Evolutionary conservation across 1,139 yeast genomes (phyloP).

Genomic region (Wickerhamomyces sp.): DNA sequence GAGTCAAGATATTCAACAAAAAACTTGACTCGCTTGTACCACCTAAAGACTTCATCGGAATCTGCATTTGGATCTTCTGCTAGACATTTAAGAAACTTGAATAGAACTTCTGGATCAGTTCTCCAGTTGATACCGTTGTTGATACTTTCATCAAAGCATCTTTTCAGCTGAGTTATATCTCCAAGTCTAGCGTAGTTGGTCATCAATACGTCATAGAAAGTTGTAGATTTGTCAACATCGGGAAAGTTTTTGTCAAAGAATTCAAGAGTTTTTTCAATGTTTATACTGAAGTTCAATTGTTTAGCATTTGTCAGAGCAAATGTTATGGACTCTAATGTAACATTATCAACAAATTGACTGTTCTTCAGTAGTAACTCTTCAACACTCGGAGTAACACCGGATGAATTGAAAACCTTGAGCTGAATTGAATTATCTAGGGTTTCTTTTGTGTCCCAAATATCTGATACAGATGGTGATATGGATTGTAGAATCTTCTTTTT

Average conservation of each 20-base stretch:
- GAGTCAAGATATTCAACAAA: constrained; percentile 36
- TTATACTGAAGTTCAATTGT: neutral
- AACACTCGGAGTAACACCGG: neutral
- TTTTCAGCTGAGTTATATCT: constrained; percentile 28
- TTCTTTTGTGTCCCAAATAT: neutral
- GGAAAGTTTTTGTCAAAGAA: neutral
- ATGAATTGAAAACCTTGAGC: neutral
- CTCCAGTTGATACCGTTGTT: constrained; percentile 40
- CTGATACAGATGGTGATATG: neutral
- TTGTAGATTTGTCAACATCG: constrained; percentile 19
- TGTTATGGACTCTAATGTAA: neutral
- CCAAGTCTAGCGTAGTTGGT: constrained; percentile 19
- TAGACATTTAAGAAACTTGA: constrained; percentile 16
- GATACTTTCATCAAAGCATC: constrained; percentile 33
- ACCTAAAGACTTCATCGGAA: constrained; percentile 26
- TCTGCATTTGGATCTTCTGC: constrained; percentile 24
- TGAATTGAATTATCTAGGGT: neutral
- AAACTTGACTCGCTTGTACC: constrained; percentile 30
- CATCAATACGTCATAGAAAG: constrained; percentile 26
- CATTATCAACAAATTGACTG: too few relatives aligned
- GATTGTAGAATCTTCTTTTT: too few relatives aligned
- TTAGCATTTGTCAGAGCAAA: neutral
- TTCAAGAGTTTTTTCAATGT: neutral
- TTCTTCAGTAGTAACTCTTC: neutral
- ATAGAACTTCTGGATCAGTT: constrained; percentile 21